Evolutionary conservation across 208 protist genomes (phyloP).

Genomic region (Angomonas desouzai): DNA sequence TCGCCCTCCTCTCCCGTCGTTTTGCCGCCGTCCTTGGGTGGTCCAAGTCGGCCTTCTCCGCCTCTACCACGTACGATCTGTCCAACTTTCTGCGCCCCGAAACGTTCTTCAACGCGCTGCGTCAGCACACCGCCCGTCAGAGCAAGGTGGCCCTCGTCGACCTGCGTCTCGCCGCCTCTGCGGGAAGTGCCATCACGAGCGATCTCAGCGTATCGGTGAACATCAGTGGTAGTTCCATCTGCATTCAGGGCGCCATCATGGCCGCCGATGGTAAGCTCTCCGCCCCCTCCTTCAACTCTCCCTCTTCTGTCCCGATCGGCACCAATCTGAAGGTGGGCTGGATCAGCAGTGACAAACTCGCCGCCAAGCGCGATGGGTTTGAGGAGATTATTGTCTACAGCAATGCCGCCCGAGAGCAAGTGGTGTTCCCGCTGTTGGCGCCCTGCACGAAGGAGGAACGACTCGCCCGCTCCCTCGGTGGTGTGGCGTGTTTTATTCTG

Average conservation of each 20-base stretch:
- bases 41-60: conserved; percentile 34
- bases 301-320: conserved; percentile 50
- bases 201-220: conserved; percentile 31
- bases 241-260: conserved; percentile 71
- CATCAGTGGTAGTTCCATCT: conserved; percentile 55
- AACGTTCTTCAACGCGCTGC: conserved; percentile 95
- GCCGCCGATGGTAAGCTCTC: conserved; percentile 30
- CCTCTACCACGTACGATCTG: conserved; percentile 70
- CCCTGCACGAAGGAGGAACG: conserved; percentile 31
- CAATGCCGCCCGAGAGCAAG: conserved; percentile 40
- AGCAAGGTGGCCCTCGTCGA: conserved; percentile 69
- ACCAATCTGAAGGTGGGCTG: conserved; percentile 58
- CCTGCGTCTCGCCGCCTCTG: conserved; percentile 54
- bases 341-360: conserved; percentile 28
- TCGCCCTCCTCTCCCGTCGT: conserved; percentile 64
- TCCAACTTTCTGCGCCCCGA: conserved; percentile 86
- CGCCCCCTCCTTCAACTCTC: conserved; percentile 42
- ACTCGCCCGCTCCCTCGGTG: conserved; percentile 37
- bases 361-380: conserved; percentile 16
- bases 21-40: conserved; percentile 42
- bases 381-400: conserved; percentile 72
- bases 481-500: conserved; percentile 69
- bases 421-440: conserved; percentile 49
- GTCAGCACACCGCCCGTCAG: conserved; percentile 89
- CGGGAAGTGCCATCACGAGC: conserved; percentile 18